Evolutionary conservation across 345 rosid genomes (phyloP).

Genomic region (Syzygium aqueum): DNA sequence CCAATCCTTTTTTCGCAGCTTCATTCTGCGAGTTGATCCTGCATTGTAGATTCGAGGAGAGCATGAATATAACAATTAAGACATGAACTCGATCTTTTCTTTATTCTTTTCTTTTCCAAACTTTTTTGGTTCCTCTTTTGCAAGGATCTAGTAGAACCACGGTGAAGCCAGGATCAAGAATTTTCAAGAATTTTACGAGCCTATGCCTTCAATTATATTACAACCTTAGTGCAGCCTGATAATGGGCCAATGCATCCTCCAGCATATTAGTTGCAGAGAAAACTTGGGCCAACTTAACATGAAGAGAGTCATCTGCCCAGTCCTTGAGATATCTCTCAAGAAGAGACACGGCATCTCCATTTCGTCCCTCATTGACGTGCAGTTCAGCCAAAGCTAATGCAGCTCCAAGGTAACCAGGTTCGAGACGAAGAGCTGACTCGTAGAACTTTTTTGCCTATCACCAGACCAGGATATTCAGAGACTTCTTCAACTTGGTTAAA

Average conservation of each 20-base stretch:
- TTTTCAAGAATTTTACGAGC: not conserved
- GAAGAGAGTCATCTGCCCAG: constrained; percentile 98
- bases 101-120: not conserved
- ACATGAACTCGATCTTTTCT: not conserved
- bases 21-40: constrained; percentile 88
- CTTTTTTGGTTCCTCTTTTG: not conserved
- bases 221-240: constrained; percentile 87
- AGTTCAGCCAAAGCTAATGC: constrained; percentile 96
- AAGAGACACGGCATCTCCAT: constrained; percentile 84
- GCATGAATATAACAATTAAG: not conserved
- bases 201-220: not conserved
- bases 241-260: constrained; percentile 81
- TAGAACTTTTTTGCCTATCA: constrained; percentile 90
- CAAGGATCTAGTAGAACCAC: not conserved
- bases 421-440: constrained; percentile 89
- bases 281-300: constrained; percentile 94
- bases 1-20: constrained; percentile 93
- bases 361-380: constrained; percentile 83
- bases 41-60: constrained; percentile 7
- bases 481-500: constrained; percentile 1
- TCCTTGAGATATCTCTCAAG: constrained; percentile 95
- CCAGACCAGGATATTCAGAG: constrained; percentile 2
- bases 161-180: not conserved
- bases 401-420: constrained; percentile 95
- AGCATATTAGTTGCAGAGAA: constrained; percentile 81